phyloP scores from a whole-genome alignment of 495 filamentous ascomycete genomes.

The Hypoxylon lienhwacheense region DNA sequence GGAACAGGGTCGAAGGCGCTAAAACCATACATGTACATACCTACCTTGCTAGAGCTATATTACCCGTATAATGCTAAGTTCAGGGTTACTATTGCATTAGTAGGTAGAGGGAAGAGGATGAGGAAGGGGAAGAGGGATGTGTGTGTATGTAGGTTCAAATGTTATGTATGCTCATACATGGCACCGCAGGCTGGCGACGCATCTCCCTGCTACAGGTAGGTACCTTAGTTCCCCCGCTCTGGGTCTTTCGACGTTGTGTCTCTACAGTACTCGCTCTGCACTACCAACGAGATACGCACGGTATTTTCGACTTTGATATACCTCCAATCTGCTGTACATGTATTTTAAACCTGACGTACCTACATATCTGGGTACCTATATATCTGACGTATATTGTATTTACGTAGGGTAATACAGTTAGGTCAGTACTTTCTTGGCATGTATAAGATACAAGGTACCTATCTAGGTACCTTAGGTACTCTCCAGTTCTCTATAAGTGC shows the following conservation, averaged over 20 bases:
- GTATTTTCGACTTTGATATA: too few relatives aligned
- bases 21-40: too few relatives aligned
- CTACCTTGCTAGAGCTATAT: too few relatives aligned
- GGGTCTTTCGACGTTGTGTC: background rate
- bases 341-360: too few relatives aligned
- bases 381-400: too few relatives aligned
- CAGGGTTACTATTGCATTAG: too few relatives aligned
- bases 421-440: too few relatives aligned
- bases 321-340: too few relatives aligned
- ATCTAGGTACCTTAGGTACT: background rate
- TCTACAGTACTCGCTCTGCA: background rate
- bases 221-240: conserved; percentile 32
- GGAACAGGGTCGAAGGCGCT: too few relatives aligned
- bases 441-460: background rate
- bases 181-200: background rate
- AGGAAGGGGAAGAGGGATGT: conserved; percentile 3
- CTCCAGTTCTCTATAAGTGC: background rate
- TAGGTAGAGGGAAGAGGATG: background rate
- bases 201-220: conserved; percentile 6
- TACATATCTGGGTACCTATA: background rate
- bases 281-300: background rate
- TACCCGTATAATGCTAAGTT: too few relatives aligned
- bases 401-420: too few relatives aligned
- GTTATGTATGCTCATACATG: too few relatives aligned
- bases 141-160: background rate